Percentiles rank a stretch among this genome's conserved stretches.
Evolutionary conservation across 208 protist species (phyloP).

Genomic region (Crithidia bombi): DNA sequence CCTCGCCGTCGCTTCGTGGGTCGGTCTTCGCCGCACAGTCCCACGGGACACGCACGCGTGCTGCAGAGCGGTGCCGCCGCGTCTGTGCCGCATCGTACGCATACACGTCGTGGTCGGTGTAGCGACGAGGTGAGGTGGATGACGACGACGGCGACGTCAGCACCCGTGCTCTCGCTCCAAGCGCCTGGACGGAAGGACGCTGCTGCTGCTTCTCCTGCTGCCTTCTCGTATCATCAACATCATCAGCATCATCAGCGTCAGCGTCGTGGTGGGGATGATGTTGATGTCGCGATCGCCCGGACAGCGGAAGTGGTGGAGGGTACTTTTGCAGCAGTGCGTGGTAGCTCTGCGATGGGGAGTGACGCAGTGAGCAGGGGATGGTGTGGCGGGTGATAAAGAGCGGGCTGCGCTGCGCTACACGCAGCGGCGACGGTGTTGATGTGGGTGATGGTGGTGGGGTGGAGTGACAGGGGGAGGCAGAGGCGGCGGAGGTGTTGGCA

Average conservation of each 20-base stretch:
- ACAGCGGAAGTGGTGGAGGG: neutral
- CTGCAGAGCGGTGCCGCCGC: neutral
- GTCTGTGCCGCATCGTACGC: constrained; percentile 17
- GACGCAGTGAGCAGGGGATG: constrained; percentile 34
- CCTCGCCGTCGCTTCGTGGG: too few relatives aligned
- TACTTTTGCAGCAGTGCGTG: constrained; percentile 28
- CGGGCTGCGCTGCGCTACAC: constrained; percentile 3
- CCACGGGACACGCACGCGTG: constrained; percentile 2
- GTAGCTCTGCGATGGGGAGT: constrained; percentile 22
- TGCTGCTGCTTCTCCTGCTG: neutral
- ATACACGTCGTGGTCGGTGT: constrained; percentile 31
- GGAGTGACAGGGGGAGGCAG: neutral
- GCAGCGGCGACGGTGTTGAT: too few relatives aligned
- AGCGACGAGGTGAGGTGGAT: constrained; percentile 18
- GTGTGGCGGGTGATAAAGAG: constrained; percentile 30
- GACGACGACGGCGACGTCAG: neutral
- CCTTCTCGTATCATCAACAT: too few relatives aligned
- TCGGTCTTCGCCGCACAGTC: neutral
- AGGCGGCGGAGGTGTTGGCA: neutral
- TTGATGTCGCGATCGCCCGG: neutral
- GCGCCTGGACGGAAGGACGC: neutral
- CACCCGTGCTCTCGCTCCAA: neutral
- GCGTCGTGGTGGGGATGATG: neutral
- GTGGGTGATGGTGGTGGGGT: neutral
- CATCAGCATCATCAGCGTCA: too few relatives aligned